Base-by-base conservation (phyloP, 176 grass and related monocot genomes). In the Oryza nivara region DNA sequence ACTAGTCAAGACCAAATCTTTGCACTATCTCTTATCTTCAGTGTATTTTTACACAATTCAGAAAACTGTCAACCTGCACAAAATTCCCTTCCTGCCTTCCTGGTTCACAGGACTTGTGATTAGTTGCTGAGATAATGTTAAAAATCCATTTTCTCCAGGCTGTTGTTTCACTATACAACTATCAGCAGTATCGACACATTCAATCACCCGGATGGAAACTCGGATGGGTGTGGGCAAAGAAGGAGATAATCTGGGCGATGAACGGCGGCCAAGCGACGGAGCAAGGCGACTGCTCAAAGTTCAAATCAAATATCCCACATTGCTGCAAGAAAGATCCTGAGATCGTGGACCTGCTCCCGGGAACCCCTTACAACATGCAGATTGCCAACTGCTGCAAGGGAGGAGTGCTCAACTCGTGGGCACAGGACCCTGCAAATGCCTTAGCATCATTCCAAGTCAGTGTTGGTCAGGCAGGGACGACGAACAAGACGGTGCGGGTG, bases 271-370 rank as follows among this genome's bases (percentile, higher is more conserved):
- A 97, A 69, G 72, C 94, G 34, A 94, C 91, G 0, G 94, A 97
- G 34, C 91, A 97, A 88, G 94, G 94, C 2, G 91, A 97, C 15
- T 97, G 94, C 89, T 97, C 94, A 65, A 94, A 70, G 70, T 97
- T 94, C 67, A 97, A 86, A 82, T 48, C 11, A 11, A 84, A 78
- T 45, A 70, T 84, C n/a, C 94, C 94, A 25, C 94, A 97, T 72
- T 94, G 94, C 75, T 97, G 94, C 61, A 86, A 71, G 36, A 91
- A 63, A 64, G 65, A 87, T 45, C 91, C 94, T 2, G 89, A 92
- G 70, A n/a, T 93, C 26, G 90, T 95, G 45, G 90, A 92, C 82
- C 72, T 95, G 48, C 89, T 95, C 46, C 88, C 94, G 0, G 94
- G 91, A 43, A 90, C 91, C 56, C 87, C 94, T 43, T 94, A 94